Evolutionary conservation across 1,284 basidiomycete genomes (phyloP).

Genomic region (Trichosporon coremiiforme): DNA sequence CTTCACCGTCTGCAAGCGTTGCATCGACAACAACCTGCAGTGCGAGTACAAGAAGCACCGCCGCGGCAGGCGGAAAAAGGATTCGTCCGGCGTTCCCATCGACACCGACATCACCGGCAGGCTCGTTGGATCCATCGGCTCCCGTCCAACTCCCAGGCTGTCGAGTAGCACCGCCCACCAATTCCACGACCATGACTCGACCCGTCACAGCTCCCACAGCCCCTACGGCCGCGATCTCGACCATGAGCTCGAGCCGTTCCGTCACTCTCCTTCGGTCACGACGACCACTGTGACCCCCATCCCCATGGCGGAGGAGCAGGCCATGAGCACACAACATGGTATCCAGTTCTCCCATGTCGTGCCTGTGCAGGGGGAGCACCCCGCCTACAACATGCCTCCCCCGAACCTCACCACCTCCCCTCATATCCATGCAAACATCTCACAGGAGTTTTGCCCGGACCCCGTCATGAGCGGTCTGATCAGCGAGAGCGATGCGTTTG

Average conservation of each 20-base stretch:
- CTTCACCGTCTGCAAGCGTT: constrained; percentile 36
- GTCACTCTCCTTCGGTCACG: constrained; percentile 10
- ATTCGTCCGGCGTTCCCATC: constrained; percentile 1
- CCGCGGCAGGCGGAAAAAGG: constrained; percentile 35
- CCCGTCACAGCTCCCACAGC: not conserved
- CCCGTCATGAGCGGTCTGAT: constrained; percentile 46
- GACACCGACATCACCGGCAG: not conserved
- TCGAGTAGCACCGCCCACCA: not conserved
- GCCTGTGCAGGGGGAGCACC: constrained; percentile 35
- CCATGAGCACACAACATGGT: constrained; percentile 16
- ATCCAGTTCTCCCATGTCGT: constrained; percentile 41
- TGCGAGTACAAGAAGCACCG: constrained; percentile 42
- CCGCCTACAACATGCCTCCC: constrained; percentile 27
- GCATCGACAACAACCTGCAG: constrained; percentile 33
- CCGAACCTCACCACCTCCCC: constrained; percentile 18
- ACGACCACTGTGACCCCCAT: constrained; percentile 13
- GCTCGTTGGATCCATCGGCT: constrained; percentile 8
- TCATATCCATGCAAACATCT: not conserved
- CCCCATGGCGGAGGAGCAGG: constrained; percentile 10
- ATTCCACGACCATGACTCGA: constrained; percentile 15
- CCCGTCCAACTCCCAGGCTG: not conserved
- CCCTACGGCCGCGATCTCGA: constrained; percentile 12
- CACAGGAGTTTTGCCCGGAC: constrained; percentile 35
- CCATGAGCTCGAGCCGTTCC: constrained; percentile 13
- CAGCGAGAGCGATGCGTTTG: constrained; percentile 39